These are phyloP conservation scores for Ceratocystis cacaofunesta DNA, from an alignment of 2,329 filamentous ascomycete genomes.

Conservation along the genomic window DNA sequence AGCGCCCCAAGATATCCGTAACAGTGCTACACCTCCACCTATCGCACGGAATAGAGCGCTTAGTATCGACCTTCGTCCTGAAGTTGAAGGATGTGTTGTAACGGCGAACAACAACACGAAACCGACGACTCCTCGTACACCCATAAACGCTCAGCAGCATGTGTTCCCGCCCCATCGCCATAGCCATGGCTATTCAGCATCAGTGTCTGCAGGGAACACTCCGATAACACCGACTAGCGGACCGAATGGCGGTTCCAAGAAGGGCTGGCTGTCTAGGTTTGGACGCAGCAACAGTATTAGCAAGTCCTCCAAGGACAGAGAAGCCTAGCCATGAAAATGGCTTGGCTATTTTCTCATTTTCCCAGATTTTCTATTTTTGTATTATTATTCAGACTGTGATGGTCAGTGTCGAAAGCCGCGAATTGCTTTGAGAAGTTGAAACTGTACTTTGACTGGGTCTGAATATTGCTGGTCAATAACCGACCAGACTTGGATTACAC, in stretches of 20 bases:
- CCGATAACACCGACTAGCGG: constrained; percentile 6
- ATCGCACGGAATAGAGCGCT: constrained; percentile 32
- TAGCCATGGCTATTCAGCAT: constrained; percentile 9
- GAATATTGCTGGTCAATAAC: not conserved
- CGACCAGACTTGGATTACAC: not conserved
- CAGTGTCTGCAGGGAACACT: constrained; percentile 6
- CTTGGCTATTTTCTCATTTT: not conserved
- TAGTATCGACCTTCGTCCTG: constrained; percentile 13
- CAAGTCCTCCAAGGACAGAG: constrained; percentile 9
- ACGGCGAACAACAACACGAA: not conserved
- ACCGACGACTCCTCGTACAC: constrained; percentile 8
- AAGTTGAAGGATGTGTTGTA: not conserved
- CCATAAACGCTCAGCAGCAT: constrained; percentile 4
- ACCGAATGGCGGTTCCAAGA: constrained; percentile 11
- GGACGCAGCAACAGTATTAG: constrained; percentile 16
- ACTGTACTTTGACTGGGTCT: not conserved
- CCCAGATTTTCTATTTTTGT: constrained; percentile 1
- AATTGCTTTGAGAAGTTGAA: not conserved
- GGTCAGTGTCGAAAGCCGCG: not conserved
- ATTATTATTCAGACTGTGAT: constrained; percentile 1
- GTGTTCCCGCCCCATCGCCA: constrained; percentile 9
- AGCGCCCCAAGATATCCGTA: constrained; percentile 28
- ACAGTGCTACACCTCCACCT: constrained; percentile 40
- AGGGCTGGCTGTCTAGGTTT: constrained; percentile 16
- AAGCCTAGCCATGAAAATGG: not conserved